Conservation (phyloP, 352 stramenopile genomes). For the Blastocystis sp. region DNA sequence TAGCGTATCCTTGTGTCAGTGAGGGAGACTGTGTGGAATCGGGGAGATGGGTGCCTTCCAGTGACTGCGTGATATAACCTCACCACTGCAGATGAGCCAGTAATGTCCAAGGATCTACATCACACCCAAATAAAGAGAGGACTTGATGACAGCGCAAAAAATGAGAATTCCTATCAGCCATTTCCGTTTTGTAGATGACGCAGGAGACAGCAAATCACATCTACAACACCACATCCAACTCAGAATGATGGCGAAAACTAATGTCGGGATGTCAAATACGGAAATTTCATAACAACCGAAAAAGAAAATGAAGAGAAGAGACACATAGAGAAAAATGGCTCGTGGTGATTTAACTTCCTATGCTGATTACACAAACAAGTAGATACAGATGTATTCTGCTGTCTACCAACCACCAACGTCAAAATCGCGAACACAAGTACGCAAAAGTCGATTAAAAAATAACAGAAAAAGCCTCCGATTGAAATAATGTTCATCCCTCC, state of each 20-base stretch:
- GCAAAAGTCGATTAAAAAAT: background rate
- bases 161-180: background rate
- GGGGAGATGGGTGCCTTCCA: background rate
- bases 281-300: background rate
- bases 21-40: background rate
- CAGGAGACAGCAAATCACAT: background rate
- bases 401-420: background rate
- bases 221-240: background rate
- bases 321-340: background rate
- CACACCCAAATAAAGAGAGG: background rate
- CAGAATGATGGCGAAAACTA: background rate
- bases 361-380: too few relatives aligned
- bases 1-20: background rate
- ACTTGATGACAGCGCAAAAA: background rate
- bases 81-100: background rate
- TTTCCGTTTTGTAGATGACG: background rate
- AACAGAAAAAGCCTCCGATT: background rate
- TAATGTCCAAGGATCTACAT: slow-evolving; percentile 22
- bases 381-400: too few relatives aligned
- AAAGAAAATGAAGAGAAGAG: background rate
- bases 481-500: background rate
- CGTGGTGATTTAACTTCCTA: too few relatives aligned
- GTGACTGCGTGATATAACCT: background rate
- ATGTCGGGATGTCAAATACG: background rate
- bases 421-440: background rate